phyloP scores from a whole-genome alignment of 2,329 filamentous ascomycete species.

The Clonostachys byssicola region DNA sequence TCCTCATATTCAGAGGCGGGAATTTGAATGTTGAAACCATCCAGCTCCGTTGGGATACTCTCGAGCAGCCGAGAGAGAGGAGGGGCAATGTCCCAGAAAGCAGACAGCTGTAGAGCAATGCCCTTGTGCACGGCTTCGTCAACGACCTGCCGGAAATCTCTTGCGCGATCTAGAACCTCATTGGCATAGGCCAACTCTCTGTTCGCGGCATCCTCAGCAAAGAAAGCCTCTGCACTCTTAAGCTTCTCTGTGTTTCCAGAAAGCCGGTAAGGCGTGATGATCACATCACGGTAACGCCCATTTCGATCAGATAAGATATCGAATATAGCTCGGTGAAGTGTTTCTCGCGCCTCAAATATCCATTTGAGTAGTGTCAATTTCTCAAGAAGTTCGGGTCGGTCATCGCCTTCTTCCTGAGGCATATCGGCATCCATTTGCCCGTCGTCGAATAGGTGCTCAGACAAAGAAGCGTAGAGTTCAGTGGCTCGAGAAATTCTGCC shows the following conservation, averaged over 20 bases:
- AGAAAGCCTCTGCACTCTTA: slow-evolving; percentile 75
- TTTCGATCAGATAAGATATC: slow-evolving; percentile 83
- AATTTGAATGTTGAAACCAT: slow-evolving; percentile 69
- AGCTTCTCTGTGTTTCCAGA: slow-evolving; percentile 77
- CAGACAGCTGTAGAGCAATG: slow-evolving; percentile 85
- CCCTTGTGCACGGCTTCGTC: slow-evolving; percentile 83
- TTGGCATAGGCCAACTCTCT: slow-evolving; percentile 67
- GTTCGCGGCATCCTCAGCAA: slow-evolving; percentile 70
- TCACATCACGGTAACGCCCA: slow-evolving; percentile 78
- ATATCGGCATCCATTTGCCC: slow-evolving; percentile 64
- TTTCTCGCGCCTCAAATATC: slow-evolving; percentile 93
- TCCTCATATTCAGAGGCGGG: slow-evolving; percentile 77
- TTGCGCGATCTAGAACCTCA: slow-evolving; percentile 67
- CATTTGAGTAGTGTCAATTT: slow-evolving; percentile 94
- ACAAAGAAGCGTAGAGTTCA: slow-evolving; percentile 72
- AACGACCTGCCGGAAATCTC: slow-evolving; percentile 73
- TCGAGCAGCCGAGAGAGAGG: slow-evolving; percentile 74
- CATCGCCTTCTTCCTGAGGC: slow-evolving; percentile 91
- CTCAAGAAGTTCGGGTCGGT: slow-evolving; percentile 88
- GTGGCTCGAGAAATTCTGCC: slow-evolving; percentile 71
- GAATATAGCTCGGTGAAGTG: slow-evolving; percentile 78
- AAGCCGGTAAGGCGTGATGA: slow-evolving; percentile 73
- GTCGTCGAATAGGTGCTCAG: slow-evolving; percentile 68
- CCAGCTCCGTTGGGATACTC: slow-evolving; percentile 62
- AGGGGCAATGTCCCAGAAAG: slow-evolving; percentile 97